These are phyloP conservation scores for Cercis canadensis DNA, from an alignment of 306 rosid genomes.

Conservation along the genomic window DNA sequence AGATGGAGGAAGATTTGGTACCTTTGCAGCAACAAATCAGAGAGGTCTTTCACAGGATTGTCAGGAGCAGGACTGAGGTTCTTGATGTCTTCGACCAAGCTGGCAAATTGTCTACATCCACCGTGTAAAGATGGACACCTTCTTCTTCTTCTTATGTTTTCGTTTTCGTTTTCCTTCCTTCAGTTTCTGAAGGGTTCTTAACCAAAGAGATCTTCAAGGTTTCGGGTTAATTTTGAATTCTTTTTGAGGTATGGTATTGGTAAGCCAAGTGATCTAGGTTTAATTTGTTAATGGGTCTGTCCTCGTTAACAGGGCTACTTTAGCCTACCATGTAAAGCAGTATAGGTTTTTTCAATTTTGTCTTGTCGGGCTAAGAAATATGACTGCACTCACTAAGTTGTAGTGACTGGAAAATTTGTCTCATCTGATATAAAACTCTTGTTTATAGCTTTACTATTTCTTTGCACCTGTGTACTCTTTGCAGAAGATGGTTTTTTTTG, in stretches of 20 bases:
- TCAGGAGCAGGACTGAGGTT: slow-evolving; percentile 86
- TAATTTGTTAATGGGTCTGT: slow-evolving; percentile 22
- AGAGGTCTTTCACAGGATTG: slow-evolving; percentile 82
- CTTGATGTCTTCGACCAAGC: slow-evolving; percentile 71
- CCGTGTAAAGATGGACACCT: slow-evolving; percentile 34
- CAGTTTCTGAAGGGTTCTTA: background rate
- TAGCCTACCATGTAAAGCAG: slow-evolving; percentile 46
- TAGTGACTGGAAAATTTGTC: slow-evolving; percentile 18
- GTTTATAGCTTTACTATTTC: slow-evolving; percentile 9
- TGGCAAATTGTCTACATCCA: slow-evolving; percentile 58
- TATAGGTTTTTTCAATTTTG: slow-evolving; percentile 11
- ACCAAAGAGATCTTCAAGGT: slow-evolving; percentile 10
- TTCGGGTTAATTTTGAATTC: background rate
- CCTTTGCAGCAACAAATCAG: slow-evolving; percentile 91
- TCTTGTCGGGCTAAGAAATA: background rate
- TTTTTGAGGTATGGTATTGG: background rate
- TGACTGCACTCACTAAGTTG: slow-evolving; percentile 20
- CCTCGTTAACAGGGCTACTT: slow-evolving; percentile 23
- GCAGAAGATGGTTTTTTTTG: no score
- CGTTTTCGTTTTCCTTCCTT: background rate
- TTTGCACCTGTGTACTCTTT: background rate
- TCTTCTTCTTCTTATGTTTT: background rate
- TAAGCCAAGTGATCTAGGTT: slow-evolving; percentile 14
- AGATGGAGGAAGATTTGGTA: slow-evolving; percentile 85
- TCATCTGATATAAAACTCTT: slow-evolving; percentile 29